A percentile compares a stretch with the other conserved stretches of the same genome.
Evolutionary conservation across 352 stramenopile species (phyloP).

Genomic region (Globisporangium emineosum): DNA sequence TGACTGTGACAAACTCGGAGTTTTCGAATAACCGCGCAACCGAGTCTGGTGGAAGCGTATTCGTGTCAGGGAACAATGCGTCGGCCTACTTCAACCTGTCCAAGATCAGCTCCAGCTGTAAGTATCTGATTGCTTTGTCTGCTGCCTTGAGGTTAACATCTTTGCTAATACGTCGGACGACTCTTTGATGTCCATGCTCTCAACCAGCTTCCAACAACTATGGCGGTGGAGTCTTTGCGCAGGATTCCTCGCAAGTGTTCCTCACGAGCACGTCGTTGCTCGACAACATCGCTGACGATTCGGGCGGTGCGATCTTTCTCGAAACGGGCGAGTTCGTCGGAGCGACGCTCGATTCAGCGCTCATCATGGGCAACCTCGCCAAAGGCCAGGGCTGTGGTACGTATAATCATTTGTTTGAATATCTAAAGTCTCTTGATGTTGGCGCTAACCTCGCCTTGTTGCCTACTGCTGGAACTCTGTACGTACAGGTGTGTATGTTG

Average conservation of each 20-base stretch:
- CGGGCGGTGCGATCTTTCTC: conserved; percentile 51
- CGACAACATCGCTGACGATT: conserved; percentile 55
- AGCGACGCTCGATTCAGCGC: conserved; percentile 26
- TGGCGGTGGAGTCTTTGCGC: conserved; percentile 47
- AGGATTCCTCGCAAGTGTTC: conserved; percentile 26
- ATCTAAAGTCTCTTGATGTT: too few relatives aligned
- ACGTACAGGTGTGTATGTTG: conserved; percentile 52
- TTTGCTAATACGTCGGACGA: neutral
- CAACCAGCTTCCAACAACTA: conserved; percentile 40
- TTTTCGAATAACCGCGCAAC: conserved; percentile 39
- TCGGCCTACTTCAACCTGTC: conserved; percentile 26
- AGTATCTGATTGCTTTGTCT: conserved; percentile 20
- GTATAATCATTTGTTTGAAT: too few relatives aligned
- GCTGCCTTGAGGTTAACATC: neutral
- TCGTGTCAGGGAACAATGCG: conserved; percentile 23
- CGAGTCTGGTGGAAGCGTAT: conserved; percentile 49
- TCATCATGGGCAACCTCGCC: conserved; percentile 35
- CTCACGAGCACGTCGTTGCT: conserved; percentile 27
- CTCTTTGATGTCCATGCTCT: neutral
- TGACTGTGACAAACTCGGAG: conserved; percentile 22
- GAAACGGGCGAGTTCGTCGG: conserved; percentile 44
- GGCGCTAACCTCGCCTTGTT: too few relatives aligned
- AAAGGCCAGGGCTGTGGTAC: conserved; percentile 50
- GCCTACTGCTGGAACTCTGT: too few relatives aligned
- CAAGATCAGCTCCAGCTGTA: conserved; percentile 26